Evolutionary conservation across 495 filamentous ascomycete genomes (phyloP), one percentile per base, ranked within the genome.

Genomic region (Talaromyces borbonicus): DNA sequence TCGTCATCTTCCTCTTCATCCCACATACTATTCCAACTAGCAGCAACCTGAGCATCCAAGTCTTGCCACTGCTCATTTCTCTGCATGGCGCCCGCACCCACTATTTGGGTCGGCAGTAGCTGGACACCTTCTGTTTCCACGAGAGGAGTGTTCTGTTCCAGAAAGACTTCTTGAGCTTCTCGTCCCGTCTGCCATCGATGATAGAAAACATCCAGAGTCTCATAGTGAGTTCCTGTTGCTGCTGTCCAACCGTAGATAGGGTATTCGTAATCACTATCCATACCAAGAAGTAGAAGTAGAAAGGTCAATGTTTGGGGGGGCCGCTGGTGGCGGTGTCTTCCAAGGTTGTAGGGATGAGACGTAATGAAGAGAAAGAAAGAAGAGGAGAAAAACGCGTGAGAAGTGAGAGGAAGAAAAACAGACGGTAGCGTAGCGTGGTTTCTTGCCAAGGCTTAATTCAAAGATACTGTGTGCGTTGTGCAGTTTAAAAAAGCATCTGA

Each of bases 201-300:
- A 46, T 46, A 14, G 43, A 46, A 25, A 46, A 46, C 30, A 46
- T 46, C 43, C 43, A 46, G 30, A 22, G 22, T 31, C 26, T 35
- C 30, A 25, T 46, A n/a, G n/a, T n/a, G 16, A 11, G 15, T 14
- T 4, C 9, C 23, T 43, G 8, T 15, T 19, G 24, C 22, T 18
- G 30, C 24, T 23, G 27, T 32, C 19, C 20, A 24, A 15, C 19
- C 43, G 30, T 24, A 25, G 8, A 35, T 25, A 4, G 43, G 22
- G 9, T 31, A 23, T 16, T 46, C 18, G 43, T 36, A 43, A 19
- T 30, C 38, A 26, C 14, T 12, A 18, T 43, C 41, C 41, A 43
- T 43, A 25, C 7, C 18, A n/a, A 14, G 40, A 27, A 14, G 23
- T 16, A 8, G 23, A 43, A 8, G n/a, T 30, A 27, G 14, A 30